Conservation (phyloP, 805 yeast species). For the Yamadazyma akitaensis region DNA sequence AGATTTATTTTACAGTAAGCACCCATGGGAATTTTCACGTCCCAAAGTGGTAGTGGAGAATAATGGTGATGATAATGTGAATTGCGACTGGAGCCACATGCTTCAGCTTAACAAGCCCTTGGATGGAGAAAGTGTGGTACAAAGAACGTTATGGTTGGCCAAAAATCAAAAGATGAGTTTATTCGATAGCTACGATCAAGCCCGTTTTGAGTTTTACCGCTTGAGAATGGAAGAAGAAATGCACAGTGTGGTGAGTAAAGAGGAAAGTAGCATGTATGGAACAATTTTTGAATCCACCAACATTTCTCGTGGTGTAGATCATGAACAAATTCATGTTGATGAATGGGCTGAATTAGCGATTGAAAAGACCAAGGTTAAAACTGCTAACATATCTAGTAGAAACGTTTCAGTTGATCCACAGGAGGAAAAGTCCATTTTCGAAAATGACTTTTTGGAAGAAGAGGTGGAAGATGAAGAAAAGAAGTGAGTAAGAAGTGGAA, state of each 20-base stretch:
- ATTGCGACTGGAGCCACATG: constrained; percentile 75
- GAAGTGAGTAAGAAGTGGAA: not conserved
- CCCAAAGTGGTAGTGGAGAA: constrained; percentile 83
- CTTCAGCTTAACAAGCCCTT: constrained; percentile 69
- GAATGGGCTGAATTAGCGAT: constrained; percentile 72
- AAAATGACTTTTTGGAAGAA: constrained; percentile 5
- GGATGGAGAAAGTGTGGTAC: constrained; percentile 73
- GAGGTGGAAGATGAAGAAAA: not conserved
- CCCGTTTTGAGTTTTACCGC: constrained; percentile 85
- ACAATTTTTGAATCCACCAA: constrained; percentile 62
- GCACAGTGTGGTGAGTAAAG: constrained; percentile 66
- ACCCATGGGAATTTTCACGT: constrained; percentile 96
- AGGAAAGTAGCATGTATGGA: constrained; percentile 85
- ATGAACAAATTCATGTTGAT: constrained; percentile 69
- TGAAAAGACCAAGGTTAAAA: constrained; percentile 54
- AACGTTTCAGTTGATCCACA: constrained; percentile 21
- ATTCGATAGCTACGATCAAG: constrained; percentile 74
- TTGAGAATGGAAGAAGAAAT: constrained; percentile 81
- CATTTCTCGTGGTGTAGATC: constrained; percentile 63
- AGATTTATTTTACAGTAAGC: constrained; percentile 80
- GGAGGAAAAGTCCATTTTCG: constrained; percentile 16
- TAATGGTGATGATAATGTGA: constrained; percentile 52
- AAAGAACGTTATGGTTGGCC: constrained; percentile 41
- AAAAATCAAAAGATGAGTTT: constrained; percentile 27
- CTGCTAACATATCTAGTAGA: constrained; percentile 39